Percentiles rank a stretch among this genome's conserved stretches.
These are phyloP conservation scores for Trifolium repens DNA, from an alignment of 306 rosid species.

Conservation along the genomic window DNA sequence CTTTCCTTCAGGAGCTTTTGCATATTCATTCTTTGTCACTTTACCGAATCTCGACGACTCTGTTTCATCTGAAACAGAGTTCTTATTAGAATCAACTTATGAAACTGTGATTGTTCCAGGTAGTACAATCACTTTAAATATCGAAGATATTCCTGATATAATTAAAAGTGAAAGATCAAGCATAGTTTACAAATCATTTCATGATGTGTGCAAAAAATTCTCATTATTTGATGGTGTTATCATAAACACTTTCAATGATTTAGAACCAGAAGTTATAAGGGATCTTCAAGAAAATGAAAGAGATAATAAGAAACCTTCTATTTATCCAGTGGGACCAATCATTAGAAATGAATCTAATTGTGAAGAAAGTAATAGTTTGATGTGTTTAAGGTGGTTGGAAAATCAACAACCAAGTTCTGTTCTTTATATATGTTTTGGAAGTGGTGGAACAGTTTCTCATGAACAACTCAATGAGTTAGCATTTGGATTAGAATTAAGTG, in stretches of 20 bases:
- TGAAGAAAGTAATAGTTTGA: neutral
- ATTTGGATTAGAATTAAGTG: constrained; percentile 47
- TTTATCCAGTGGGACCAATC: constrained; percentile 47
- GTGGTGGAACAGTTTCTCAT: constrained; percentile 48
- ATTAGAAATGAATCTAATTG: constrained; percentile 25
- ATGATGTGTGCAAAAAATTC: neutral
- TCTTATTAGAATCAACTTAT: neutral
- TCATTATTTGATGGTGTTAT: constrained; percentile 40
- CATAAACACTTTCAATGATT: constrained; percentile 34
- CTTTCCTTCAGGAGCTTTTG: neutral
- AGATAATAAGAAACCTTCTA: neutral
- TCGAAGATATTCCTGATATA: constrained; percentile 27
- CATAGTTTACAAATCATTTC: constrained; percentile 5
- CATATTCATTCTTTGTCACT: neutral
- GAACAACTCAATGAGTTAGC: constrained; percentile 47
- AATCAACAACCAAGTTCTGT: constrained; percentile 40
- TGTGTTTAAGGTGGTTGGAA: constrained; percentile 41
- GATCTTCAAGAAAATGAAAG: constrained; percentile 11
- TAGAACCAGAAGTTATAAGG: constrained; percentile 15
- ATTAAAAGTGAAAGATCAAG: constrained; percentile 19
- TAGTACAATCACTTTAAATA: neutral
- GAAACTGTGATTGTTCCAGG: constrained; percentile 21
- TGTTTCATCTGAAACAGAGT: neutral
- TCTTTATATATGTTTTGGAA: constrained; percentile 47
- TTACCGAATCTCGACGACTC: constrained; percentile 30